These are phyloP conservation scores for Isochrysis galbana DNA, from an alignment of 78 protist species.

Conservation along the genomic window DNA sequence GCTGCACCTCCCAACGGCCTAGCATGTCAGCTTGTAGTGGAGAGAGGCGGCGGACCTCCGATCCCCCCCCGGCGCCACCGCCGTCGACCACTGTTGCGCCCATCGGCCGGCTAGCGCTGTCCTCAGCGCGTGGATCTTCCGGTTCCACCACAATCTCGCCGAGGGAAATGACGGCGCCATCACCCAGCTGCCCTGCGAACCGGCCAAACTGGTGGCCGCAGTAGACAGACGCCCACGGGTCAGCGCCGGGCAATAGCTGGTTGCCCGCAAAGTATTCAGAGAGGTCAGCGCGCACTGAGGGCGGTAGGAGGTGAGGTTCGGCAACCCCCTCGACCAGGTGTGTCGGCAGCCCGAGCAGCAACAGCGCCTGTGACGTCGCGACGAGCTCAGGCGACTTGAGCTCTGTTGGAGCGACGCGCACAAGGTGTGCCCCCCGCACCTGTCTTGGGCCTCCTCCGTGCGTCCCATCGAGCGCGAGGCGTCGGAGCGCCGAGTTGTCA, in stretches of 20 bases:
- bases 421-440: not conserved
- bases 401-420: not conserved
- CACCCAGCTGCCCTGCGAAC: conserved; percentile 48
- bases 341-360: not conserved
- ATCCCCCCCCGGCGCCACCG: no score
- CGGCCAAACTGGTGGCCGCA: conserved; percentile 45
- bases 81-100: no score
- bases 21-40: no score
- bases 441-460: not conserved
- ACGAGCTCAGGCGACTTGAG: not conserved
- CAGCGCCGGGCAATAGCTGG: not conserved
- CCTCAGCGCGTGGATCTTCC: no score
- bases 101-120: no score
- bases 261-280: not conserved
- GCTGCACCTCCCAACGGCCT: conserved; percentile 46
- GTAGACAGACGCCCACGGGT: not conserved
- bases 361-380: not conserved
- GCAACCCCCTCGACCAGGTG: not conserved
- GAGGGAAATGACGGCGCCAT: conserved; percentile 31
- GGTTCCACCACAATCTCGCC: conserved; percentile 36
- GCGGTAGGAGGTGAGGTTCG: not conserved
- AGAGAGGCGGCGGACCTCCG: no score
- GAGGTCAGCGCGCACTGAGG: not conserved
- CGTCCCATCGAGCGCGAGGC: not conserved
- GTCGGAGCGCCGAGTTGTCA: not conserved